A percentile compares a stretch with the other conserved stretches of the same genome.
Evolutionary conservation across 1,284 basidiomycete genomes (phyloP).

Genomic region (Trichosporon sp.): DNA sequence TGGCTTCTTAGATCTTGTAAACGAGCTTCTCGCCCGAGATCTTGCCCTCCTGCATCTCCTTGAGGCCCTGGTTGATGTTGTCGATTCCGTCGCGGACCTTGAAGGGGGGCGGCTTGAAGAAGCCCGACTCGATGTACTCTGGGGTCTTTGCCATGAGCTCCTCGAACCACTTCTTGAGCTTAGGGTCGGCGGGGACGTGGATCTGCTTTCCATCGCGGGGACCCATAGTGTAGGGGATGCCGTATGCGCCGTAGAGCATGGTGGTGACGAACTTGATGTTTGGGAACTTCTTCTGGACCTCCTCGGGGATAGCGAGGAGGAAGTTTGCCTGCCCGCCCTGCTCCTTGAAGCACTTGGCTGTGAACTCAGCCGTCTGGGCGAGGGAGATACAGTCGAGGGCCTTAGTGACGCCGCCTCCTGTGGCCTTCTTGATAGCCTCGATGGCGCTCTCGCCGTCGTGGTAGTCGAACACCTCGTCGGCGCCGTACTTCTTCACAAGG

Average conservation of each 20-base stretch:
- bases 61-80: conserved; percentile 25
- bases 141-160: conserved; percentile 24
- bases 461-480: conserved; percentile 42
- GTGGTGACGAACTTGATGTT: conserved; percentile 29
- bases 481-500: conserved; percentile 50
- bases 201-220: conserved; percentile 17
- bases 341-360: conserved; percentile 27
- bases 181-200: conserved; percentile 19
- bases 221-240: conserved; percentile 16
- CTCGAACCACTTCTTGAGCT: conserved; percentile 25
- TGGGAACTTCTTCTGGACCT: conserved; percentile 19
- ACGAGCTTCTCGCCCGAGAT: conserved; percentile 15
- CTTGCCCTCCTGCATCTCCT: conserved; percentile 23
- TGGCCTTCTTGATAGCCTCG: conserved; percentile 29
- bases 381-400: conserved; percentile 40
- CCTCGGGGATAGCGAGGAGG: conserved; percentile 22
- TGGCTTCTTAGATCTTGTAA: conserved; percentile 12
- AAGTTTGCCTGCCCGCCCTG: conserved; percentile 28
- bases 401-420: conserved; percentile 28
- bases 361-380: conserved; percentile 25
- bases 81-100: conserved; percentile 26
- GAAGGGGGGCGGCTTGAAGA: conserved; percentile 32
- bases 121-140: conserved; percentile 20
- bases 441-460: conserved; percentile 23
- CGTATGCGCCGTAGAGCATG: conserved; percentile 36